A percentile compares a stretch with the other conserved stretches of the same genome.
These are phyloP conservation scores for Dendrobium catenatum DNA, from an alignment of 106 monocot genomes.

Conservation along the genomic window DNA sequence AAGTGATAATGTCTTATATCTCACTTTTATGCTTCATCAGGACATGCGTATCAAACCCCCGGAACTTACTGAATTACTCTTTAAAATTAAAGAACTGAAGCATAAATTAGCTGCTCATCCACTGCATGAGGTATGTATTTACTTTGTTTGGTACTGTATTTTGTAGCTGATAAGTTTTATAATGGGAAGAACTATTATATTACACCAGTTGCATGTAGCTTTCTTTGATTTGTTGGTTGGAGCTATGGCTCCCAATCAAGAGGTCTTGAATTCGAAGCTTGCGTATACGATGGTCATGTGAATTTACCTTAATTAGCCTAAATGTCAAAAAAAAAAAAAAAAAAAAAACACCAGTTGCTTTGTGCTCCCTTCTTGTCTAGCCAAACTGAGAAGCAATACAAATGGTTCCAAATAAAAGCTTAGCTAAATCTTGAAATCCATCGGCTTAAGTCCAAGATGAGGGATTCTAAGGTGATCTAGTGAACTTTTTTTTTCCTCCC, in stretches of 20 bases:
- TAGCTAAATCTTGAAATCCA: slow-evolving; percentile 95
- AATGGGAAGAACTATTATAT: not conserved
- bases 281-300: too few relatives aligned
- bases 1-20: not conserved
- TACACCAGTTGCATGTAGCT: not conserved
- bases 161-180: not conserved
- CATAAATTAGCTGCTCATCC: slow-evolving; percentile 73
- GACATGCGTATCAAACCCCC: slow-evolving; percentile 66
- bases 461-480: slow-evolving; percentile 74
- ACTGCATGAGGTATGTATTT: slow-evolving; percentile 62
- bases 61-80: slow-evolving; percentile 38
- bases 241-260: too few relatives aligned
- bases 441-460: slow-evolving; percentile 80
- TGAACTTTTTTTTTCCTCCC: not conserved
- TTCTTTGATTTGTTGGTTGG: too few relatives aligned
- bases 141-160: slow-evolving; percentile 1
- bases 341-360: not conserved
- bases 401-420: slow-evolving; percentile 92
- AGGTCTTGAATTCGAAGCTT: too few relatives aligned
- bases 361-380: slow-evolving; percentile 42
- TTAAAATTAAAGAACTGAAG: slow-evolving; percentile 73
- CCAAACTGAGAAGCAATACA: slow-evolving; percentile 82
- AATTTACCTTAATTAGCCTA: too few relatives aligned
- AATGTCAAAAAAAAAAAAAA: too few relatives aligned
- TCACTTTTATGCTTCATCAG: slow-evolving; percentile 13